Conservation (phyloP, 2,329 filamentous ascomycete species). For the Alternaria infectoria region DNA sequence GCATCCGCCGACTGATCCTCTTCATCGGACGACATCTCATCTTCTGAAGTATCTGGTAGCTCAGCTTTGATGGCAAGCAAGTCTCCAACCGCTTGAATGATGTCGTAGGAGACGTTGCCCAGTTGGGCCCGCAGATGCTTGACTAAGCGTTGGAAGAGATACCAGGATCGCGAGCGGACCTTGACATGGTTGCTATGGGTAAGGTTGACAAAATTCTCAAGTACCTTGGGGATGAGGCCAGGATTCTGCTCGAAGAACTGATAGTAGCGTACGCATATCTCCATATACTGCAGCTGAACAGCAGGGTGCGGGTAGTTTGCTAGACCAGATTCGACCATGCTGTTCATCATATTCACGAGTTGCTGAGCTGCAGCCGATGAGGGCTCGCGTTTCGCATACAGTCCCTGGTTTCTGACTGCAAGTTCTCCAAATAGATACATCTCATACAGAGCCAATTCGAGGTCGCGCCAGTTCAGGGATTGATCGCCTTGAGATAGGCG, state of each 20-base stretch:
- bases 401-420: conserved; percentile 82
- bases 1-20: conserved; percentile 89
- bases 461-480: conserved; percentile 89
- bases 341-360: conserved; percentile 89
- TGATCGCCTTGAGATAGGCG: conserved; percentile 73
- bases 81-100: conserved; percentile 89
- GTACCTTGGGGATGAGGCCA: conserved; percentile 79
- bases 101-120: conserved; percentile 86
- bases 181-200: conserved; percentile 88
- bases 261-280: conserved; percentile 94
- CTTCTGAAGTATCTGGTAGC: conserved; percentile 75
- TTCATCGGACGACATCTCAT: conserved; percentile 95
- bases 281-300: conserved; percentile 96
- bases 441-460: conserved; percentile 92
- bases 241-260: conserved; percentile 88
- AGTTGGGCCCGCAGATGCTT: conserved; percentile 85
- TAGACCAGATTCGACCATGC: conserved; percentile 94
- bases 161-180: conserved; percentile 92
- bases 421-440: conserved; percentile 96
- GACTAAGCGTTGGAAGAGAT: conserved; percentile 90
- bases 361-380: conserved; percentile 80
- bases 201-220: conserved; percentile 89
- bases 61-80: conserved; percentile 91
- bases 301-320: conserved; percentile 87
- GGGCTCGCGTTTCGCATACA: conserved; percentile 85